These are phyloP conservation scores for Serendipita indica DNA, from an alignment of 768 basidiomycete genomes.

Conservation along the genomic window DNA sequence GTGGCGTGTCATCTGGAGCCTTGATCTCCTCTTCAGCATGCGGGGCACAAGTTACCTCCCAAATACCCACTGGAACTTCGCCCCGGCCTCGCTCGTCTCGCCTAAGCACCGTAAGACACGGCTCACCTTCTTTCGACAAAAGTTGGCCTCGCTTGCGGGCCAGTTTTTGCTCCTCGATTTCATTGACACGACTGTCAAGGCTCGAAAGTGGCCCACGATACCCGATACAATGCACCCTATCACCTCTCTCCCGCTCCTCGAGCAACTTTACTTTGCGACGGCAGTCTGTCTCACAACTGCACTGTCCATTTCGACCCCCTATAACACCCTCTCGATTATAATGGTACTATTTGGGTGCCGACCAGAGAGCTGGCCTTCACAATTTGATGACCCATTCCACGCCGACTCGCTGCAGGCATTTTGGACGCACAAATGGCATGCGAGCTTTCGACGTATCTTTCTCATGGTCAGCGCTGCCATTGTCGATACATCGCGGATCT, in stretches of 20 bases:
- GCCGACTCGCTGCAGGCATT: background rate
- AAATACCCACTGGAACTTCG: background rate
- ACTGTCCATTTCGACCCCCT: background rate
- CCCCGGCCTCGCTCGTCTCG: background rate
- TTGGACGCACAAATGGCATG: slow-evolving; percentile 1
- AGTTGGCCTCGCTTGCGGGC: background rate
- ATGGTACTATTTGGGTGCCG: background rate
- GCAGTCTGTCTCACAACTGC: background rate
- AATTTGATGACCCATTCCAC: background rate
- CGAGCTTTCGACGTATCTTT: background rate
- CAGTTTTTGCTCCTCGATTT: background rate
- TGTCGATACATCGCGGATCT: background rate
- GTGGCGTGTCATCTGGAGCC: background rate
- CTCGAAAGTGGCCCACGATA: background rate
- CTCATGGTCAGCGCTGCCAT: background rate
- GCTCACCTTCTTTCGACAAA: background rate
- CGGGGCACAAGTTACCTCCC: background rate
- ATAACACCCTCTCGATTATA: background rate
- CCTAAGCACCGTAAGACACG: background rate
- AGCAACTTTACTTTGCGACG: background rate
- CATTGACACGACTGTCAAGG: background rate
- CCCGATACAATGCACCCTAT: background rate
- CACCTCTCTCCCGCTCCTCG: background rate
- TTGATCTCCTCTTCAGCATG: slow-evolving; percentile 4
- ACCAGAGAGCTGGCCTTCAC: background rate